Evolutionary conservation across 1,284 basidiomycete species (phyloP).

Genomic region (Cerrena zonata): DNA sequence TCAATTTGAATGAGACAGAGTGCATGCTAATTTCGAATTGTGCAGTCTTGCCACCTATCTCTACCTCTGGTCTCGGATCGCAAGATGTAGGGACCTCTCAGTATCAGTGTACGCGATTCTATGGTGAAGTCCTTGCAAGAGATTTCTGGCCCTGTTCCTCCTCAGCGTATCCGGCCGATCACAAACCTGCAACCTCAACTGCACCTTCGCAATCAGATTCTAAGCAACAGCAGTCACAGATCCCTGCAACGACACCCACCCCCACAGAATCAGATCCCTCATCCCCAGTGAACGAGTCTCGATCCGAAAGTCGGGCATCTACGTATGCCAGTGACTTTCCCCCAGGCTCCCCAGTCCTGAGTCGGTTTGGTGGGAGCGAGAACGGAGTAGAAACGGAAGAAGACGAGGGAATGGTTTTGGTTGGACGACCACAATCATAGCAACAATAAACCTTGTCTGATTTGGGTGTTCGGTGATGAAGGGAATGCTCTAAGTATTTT

Average conservation of each 20-base stretch:
- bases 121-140: constrained; percentile 70
- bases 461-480: too few species aligned
- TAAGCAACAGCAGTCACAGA: constrained; percentile 6
- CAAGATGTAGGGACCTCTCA: constrained; percentile 63
- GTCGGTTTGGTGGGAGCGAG: constrained; percentile 42
- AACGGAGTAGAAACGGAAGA: constrained; percentile 67
- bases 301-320: constrained; percentile 28
- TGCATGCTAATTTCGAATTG: constrained; percentile 3
- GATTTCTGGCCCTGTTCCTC: constrained; percentile 49
- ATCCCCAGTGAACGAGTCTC: constrained; percentile 1
- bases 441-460: too few species aligned
- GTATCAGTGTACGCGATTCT: constrained; percentile 56
- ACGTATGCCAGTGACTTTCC: constrained; percentile 23
- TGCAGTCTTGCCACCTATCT: constrained; percentile 74
- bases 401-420: constrained; percentile 74
- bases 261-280: not conserved
- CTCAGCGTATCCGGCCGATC: constrained; percentile 15
- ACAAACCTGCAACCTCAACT: constrained; percentile 6
- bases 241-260: constrained; percentile 1
- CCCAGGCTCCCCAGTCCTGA: constrained; percentile 28
- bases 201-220: constrained; percentile 12
- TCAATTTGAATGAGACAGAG: not conserved
- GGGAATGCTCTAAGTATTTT: not conserved
- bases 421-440: constrained; percentile 45
- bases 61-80: constrained; percentile 61